Percentiles rank a stretch among this genome's conserved stretches.
Conservation (phyloP, 495 filamentous ascomycete species). For the Echria macrotheca region DNA sequence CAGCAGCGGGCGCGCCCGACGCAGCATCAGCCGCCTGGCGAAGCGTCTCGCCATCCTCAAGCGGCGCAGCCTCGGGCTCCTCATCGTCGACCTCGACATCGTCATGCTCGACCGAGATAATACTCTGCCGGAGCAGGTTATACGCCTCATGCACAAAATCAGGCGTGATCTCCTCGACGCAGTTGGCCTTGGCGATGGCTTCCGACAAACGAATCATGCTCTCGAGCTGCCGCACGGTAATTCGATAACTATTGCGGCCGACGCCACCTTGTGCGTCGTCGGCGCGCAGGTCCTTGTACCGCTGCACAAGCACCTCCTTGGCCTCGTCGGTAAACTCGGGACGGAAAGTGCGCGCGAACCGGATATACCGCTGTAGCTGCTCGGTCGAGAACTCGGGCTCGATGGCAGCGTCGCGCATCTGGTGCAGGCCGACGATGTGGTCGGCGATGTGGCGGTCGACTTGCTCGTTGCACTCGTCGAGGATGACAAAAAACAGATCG, state of each 20-base stretch:
- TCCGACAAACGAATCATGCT: slow-evolving; percentile 91
- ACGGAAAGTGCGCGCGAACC: slow-evolving; percentile 90
- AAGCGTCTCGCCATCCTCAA: slow-evolving; percentile 32
- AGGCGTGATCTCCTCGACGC: slow-evolving; percentile 81
- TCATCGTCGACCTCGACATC: slow-evolving; percentile 95
- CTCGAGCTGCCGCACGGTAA: slow-evolving; percentile 94
- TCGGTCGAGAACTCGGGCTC: slow-evolving; percentile 92
- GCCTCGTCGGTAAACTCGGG: slow-evolving; percentile 89
- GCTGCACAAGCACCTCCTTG: slow-evolving; percentile 75
- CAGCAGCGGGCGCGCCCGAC: slow-evolving; percentile 23
- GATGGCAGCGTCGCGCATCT: slow-evolving; percentile 83
- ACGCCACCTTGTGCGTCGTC: slow-evolving; percentile 94
- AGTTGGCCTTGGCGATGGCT: slow-evolving; percentile 95
- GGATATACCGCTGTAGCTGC: slow-evolving; percentile 94
- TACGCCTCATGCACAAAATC: slow-evolving; percentile 87
- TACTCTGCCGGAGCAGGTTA: slow-evolving; percentile 82
- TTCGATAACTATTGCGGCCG: slow-evolving; percentile 88
- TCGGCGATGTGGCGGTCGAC: slow-evolving; percentile 86
- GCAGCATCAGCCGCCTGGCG: slow-evolving; percentile 37
- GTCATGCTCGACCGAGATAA: slow-evolving; percentile 97
- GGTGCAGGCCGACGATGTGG: slow-evolving; percentile 94
- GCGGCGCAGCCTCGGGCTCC: slow-evolving; percentile 41
- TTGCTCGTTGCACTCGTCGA: slow-evolving; percentile 91
- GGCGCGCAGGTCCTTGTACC: slow-evolving; percentile 92
- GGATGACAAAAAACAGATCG: slow-evolving; percentile 97